phyloP scores from a whole-genome alignment of 139 green algal genomes.

The Chlorella sp. region DNA sequence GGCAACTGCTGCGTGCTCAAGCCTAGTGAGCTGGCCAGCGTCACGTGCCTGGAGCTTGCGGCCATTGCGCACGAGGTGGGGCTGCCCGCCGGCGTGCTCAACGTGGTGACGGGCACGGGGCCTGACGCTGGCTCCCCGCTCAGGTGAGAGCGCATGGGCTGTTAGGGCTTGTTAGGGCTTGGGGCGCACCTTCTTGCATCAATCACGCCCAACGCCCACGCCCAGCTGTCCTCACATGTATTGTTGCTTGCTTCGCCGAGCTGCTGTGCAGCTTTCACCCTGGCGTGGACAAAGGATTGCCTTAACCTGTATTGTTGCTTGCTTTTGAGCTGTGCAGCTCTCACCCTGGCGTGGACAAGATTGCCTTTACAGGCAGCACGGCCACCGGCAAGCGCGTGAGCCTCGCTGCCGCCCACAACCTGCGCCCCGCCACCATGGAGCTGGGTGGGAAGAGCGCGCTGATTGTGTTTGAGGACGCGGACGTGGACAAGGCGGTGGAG shows the following conservation, averaged over 20 bases:
- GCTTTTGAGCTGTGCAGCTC: too few species aligned
- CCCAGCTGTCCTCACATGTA: not conserved
- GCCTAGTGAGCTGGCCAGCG: constrained; percentile 68
- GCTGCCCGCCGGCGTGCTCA: constrained; percentile 68
- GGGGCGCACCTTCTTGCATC: not conserved
- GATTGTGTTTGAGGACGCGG: constrained; percentile 87
- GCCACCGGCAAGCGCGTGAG: constrained; percentile 60
- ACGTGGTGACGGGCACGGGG: constrained; percentile 64
- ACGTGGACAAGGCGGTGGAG: constrained; percentile 84
- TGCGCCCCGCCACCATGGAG: constrained; percentile 66
- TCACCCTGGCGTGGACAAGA: constrained; percentile 69
- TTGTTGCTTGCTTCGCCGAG: too few species aligned
- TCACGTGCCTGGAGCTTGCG: constrained; percentile 83
- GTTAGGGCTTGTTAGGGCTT: not conserved
- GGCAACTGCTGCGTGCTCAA: constrained; percentile 78
- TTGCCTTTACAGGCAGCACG: constrained; percentile 80
- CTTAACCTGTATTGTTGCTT: not conserved
- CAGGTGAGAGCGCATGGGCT: constrained; percentile 4
- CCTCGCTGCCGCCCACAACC: constrained; percentile 57
- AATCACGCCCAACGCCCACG: too few species aligned
- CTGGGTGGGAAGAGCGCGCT: constrained; percentile 80
- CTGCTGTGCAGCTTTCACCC: constrained; percentile 55
- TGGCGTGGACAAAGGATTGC: constrained; percentile 65
- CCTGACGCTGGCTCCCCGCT: constrained; percentile 49
- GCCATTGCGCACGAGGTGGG: constrained; percentile 50